These are phyloP conservation scores for Mycosphaerella arachidis DNA, from an alignment of 2,329 filamentous ascomycete species.

Conservation along the genomic window DNA sequence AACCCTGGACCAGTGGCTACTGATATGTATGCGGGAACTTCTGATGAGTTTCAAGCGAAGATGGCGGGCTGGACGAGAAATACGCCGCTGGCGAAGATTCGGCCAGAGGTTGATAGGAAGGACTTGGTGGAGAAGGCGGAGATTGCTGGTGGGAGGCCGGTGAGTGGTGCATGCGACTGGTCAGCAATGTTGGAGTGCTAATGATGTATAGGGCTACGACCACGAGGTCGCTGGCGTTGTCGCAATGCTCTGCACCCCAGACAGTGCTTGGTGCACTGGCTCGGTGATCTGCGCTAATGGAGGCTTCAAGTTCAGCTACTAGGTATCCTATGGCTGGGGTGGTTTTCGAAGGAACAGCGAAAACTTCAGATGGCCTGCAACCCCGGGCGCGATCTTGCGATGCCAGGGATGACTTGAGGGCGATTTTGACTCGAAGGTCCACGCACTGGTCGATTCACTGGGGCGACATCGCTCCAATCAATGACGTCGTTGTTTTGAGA, in stretches of 20 bases:
- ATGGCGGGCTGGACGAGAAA: constrained; percentile 59
- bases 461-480: no score
- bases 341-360: background rate
- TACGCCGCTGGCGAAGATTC: constrained; percentile 60
- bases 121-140: constrained; percentile 46
- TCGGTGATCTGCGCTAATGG: constrained; percentile 78
- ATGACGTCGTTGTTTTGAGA: no score
- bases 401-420: no score
- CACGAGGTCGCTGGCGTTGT: constrained; percentile 71
- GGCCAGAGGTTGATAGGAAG: constrained; percentile 58
- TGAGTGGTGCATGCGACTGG: constrained; percentile 32
- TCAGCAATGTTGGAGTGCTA: constrained; percentile 21
- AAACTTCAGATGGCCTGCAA: background rate
- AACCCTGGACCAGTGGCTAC: constrained; percentile 52
- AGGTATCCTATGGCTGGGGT: background rate
- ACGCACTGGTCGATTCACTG: no score
- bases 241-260: constrained; percentile 67
- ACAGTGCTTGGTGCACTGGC: constrained; percentile 71
- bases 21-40: constrained; percentile 59
- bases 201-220: constrained; percentile 50
- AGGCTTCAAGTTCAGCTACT: constrained; percentile 58
- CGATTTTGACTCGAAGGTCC: no score
- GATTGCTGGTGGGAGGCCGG: constrained; percentile 51
- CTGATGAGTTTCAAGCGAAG: constrained; percentile 53
- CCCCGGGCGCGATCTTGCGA: no score